Percentiles rank a stretch among this genome's conserved stretches.
Conservation (phyloP, 805 yeast species). For the Debaryomyces hansenii region DNA sequence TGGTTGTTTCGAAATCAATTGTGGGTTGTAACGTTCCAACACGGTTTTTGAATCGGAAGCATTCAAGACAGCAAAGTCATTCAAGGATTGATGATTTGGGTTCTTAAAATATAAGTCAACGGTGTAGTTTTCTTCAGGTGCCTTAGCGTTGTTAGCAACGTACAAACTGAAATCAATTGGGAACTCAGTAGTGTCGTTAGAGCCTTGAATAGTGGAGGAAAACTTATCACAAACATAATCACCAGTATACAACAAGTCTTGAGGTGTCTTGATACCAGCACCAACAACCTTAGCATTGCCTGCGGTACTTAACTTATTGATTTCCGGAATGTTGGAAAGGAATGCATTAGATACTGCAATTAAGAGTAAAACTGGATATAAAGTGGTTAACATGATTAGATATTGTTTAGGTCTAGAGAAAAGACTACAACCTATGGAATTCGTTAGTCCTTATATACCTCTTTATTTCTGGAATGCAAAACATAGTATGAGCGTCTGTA, state of each 20-base stretch:
- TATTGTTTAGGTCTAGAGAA: neutral
- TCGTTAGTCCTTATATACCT: neutral
- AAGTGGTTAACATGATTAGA: neutral
- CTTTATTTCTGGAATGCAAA: neutral
- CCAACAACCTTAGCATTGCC: neutral
- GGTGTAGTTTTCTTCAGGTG: conserved; percentile 14
- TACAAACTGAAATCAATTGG: conserved; percentile 16
- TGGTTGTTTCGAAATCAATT: conserved; percentile 4
- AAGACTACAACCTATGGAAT: neutral
- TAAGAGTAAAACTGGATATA: neutral
- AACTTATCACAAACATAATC: conserved; percentile 17
- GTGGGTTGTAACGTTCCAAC: conserved; percentile 11
- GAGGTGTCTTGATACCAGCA: conserved; percentile 9
- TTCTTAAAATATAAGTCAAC: conserved; percentile 16
- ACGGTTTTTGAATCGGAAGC: conserved; percentile 7
- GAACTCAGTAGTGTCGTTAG: conserved; percentile 13
- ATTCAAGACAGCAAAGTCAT: conserved; percentile 10
- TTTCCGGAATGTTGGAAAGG: conserved; percentile 3
- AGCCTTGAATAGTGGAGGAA: conserved; percentile 11
- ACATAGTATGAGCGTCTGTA: neutral
- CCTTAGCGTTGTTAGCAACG: conserved; percentile 7
- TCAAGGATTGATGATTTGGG: conserved; percentile 4
- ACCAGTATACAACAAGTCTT: conserved; percentile 12
- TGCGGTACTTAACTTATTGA: neutral
- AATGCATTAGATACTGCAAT: neutral